Conservation (phyloP, 2,329 filamentous ascomycete species). For the Pseudopyrenochaeta lycopersici region DNA sequence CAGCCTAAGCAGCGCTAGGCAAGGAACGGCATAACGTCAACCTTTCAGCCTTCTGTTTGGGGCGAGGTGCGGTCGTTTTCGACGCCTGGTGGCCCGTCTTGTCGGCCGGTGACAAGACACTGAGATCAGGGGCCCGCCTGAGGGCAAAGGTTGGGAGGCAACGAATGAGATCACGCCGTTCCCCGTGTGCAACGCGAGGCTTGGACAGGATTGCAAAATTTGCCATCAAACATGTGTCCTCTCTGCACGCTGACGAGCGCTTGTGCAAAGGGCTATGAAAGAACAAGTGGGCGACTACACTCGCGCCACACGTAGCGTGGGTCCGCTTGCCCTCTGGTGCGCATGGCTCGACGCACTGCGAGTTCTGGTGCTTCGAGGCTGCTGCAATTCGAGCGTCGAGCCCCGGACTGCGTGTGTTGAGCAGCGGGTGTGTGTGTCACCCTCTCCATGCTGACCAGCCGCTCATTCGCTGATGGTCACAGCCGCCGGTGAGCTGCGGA, state of each 20-base stretch:
- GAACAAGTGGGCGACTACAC: conserved; percentile 16
- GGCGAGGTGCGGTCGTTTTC: conserved; percentile 38
- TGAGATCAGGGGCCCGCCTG: conserved; percentile 14
- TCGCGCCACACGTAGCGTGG: conserved; percentile 24
- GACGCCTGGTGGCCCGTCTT: conserved; percentile 15
- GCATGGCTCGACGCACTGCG: conserved; percentile 8
- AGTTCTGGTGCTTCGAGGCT: conserved; percentile 33
- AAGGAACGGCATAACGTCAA: conserved; percentile 23
- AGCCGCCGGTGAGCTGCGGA: conserved; percentile 36
- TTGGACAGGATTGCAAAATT: conserved; percentile 22
- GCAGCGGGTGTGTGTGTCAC: conserved; percentile 33
- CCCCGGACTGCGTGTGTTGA: conserved; percentile 28
- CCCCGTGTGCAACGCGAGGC: conserved; percentile 24
- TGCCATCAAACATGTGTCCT: conserved; percentile 26
- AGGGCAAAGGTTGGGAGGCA: conserved; percentile 5
- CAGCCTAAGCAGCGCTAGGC: conserved; percentile 23
- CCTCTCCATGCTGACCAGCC: conserved; percentile 17
- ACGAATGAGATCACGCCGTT: conserved; percentile 6
- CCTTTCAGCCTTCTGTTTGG: conserved; percentile 36
- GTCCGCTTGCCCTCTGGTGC: conserved; percentile 9
- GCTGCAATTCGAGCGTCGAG: conserved; percentile 41
- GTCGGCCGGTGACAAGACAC: conserved; percentile 18
- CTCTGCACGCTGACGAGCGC: conserved; percentile 31
- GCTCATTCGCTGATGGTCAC: conserved; percentile 28
- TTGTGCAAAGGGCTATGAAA: conserved; percentile 20